Percentiles rank a stretch among this genome's conserved stretches.
Evolutionary conservation across 495 filamentous ascomycete species (phyloP).

Genomic region (Penicillium coffeae): DNA sequence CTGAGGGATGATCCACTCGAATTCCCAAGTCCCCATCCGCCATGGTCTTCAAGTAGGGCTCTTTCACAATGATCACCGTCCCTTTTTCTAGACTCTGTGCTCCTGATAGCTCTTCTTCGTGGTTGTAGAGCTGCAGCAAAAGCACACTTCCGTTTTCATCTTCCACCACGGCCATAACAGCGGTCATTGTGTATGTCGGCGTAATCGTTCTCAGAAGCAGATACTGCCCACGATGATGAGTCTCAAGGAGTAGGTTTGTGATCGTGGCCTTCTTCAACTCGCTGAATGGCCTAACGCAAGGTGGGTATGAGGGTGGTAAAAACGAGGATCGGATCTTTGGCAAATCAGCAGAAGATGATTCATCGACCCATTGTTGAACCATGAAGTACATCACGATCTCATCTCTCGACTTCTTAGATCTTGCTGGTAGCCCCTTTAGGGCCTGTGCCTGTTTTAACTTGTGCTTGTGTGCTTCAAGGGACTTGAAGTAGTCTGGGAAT

Average conservation of each 20-base stretch:
- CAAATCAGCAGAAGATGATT: neutral
- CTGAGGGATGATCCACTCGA: conserved; percentile 52
- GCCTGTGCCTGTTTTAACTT: too few relatives aligned
- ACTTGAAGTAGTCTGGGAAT: too few relatives aligned
- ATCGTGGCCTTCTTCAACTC: conserved; percentile 21
- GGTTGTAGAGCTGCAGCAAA: conserved; percentile 46
- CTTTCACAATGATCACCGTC: conserved; percentile 44
- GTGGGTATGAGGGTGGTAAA: conserved; percentile 21
- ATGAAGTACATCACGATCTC: too few relatives aligned
- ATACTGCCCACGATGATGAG: conserved; percentile 46
- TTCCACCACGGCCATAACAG: conserved; percentile 43
- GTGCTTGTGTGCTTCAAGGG: too few relatives aligned
- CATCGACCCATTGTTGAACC: too few relatives aligned
- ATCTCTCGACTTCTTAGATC: too few relatives aligned
- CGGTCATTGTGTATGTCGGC: conserved; percentile 36
- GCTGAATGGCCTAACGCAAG: conserved; percentile 11
- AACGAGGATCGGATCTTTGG: conserved; percentile 15
- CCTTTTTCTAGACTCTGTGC: conserved; percentile 26
- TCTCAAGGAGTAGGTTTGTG: conserved; percentile 41
- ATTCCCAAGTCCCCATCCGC: conserved; percentile 36
- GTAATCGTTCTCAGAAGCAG: conserved; percentile 42
- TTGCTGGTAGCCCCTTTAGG: too few relatives aligned
- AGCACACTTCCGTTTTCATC: conserved; percentile 47
- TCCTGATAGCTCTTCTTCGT: conserved; percentile 18
- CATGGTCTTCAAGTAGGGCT: conserved; percentile 47